Base-by-base conservation (phyloP, 352 stramenopile species). In the Hyaloperonospora brassicae region DNA sequence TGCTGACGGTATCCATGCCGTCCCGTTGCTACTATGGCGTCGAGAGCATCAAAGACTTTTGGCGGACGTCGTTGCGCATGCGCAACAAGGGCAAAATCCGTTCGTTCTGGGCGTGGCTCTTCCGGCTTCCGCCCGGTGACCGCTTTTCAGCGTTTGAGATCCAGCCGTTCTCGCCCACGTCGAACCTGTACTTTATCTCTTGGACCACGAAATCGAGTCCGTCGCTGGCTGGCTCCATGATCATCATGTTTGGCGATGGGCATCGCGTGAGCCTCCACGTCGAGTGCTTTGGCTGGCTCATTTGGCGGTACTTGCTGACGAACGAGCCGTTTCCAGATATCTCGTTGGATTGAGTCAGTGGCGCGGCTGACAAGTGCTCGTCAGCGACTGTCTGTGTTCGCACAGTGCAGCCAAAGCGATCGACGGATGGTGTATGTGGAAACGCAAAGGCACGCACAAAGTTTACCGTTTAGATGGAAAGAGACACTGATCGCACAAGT, bases 1-100 rank as follows among this genome's bases (percentile, higher is more conserved):
- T 91, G 55, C 64, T 91, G 24, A 79, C 81, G 10, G 81, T 91
- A 31, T 91, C 81, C 10, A 91, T 91, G 81, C 81, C 81, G 5
- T 89, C 81, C 50, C 81, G 81, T 22, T 91, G 81, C 65, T 89
- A 91, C 62, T 91, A 89, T 39, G 81, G 81, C 40, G 87, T 91
- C 40, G 81, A 91, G 53, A 89, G 78, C 58, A 91, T 91, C 62
- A 91, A 91, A 57, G 81, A 91, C 40, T 91, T 91, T 50, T 91
- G 81, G 81, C 76, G 78, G 36, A 91, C 81, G 24, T 89, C 78
- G 34, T 60, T 91, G 46, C 76, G 81, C 1, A 91, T 91, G 81
- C 78, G 81, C 59, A 91, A 91, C 66, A 91, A 91, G 62, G 81
- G 81, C 63, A 91, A 91, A 61, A 91, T 91, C 61, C 78, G 81